These are phyloP conservation scores for Salix purpurea DNA, from an alignment of 345 rosid genomes.

Conservation along the genomic window DNA sequence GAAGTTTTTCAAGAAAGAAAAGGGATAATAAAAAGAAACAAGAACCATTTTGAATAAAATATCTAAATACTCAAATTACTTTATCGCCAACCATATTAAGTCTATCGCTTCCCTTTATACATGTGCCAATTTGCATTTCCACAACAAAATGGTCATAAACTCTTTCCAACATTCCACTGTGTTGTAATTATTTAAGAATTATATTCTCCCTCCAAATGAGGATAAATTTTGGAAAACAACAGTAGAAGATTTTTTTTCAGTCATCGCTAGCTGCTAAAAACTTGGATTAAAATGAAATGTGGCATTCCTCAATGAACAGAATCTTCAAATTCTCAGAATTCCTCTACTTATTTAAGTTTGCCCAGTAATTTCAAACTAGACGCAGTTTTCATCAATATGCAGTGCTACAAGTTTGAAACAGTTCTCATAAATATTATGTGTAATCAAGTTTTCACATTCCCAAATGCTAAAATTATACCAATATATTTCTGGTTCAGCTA, in stretches of 20 bases:
- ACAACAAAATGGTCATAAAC: background rate
- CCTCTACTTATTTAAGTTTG: background rate
- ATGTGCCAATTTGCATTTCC: background rate
- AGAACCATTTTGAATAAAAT: background rate
- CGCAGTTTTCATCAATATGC: background rate
- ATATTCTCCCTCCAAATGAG: background rate
- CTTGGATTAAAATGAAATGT: background rate
- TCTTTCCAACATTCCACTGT: background rate
- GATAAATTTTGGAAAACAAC: background rate
- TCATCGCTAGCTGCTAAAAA: background rate
- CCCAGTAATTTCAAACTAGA: background rate
- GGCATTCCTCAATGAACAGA: background rate
- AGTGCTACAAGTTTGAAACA: background rate
- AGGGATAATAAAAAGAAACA: background rate
- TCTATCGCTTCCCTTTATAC: too few relatives aligned
- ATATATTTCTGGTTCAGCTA: background rate
- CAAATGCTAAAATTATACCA: background rate
- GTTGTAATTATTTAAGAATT: background rate
- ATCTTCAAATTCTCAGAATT: background rate
- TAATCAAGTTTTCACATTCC: background rate
- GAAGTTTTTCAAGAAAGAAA: slow-evolving; percentile 7
- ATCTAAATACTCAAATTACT: background rate
- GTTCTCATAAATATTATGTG: too few relatives aligned
- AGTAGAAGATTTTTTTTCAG: background rate
- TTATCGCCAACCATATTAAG: too few relatives aligned